A percentile compares a stretch with the other conserved stretches of the same genome.
Evolutionary conservation across 768 basidiomycete species (phyloP).

Genomic region (Hericium rajendrae): DNA sequence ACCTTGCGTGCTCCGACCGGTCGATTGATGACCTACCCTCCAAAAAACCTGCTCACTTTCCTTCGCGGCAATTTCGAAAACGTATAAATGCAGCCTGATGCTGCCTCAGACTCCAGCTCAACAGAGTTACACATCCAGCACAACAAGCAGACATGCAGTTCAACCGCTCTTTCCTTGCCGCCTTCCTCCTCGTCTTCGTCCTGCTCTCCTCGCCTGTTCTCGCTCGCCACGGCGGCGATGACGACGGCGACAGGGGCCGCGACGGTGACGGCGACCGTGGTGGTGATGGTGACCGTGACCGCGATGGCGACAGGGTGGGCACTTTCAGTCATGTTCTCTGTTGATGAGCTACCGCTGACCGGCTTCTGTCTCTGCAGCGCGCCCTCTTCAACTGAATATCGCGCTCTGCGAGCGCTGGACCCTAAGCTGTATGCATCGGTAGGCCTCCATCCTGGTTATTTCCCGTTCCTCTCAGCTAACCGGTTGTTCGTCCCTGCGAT

Average conservation of each 20-base stretch:
- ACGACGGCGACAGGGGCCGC: not conserved
- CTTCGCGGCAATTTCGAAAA: not conserved
- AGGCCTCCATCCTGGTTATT: no score
- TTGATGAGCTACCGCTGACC: no score
- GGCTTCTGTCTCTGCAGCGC: no score
- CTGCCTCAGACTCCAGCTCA: not conserved
- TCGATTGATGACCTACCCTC: no score
- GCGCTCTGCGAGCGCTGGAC: no score
- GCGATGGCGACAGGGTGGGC: not conserved
- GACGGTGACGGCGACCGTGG: not conserved
- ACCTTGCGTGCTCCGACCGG: no score
- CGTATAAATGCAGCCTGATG: not conserved
- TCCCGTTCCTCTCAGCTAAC: no score
- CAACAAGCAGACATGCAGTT: not conserved
- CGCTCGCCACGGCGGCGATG: not conserved
- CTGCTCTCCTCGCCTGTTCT: not conserved
- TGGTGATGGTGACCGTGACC: not conserved
- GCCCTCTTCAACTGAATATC: no score
- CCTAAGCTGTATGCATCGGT: no score
- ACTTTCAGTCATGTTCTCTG: no score
- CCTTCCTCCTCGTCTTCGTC: not conserved
- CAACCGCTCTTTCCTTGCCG: not conserved
- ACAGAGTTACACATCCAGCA: not conserved
- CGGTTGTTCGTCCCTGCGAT: no score
- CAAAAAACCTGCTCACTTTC: no score